Percentiles rank a stretch among this genome's conserved stretches.
Conservation (phyloP, 2,329 filamentous ascomycete species). For the Myrmaecium sp. region DNA sequence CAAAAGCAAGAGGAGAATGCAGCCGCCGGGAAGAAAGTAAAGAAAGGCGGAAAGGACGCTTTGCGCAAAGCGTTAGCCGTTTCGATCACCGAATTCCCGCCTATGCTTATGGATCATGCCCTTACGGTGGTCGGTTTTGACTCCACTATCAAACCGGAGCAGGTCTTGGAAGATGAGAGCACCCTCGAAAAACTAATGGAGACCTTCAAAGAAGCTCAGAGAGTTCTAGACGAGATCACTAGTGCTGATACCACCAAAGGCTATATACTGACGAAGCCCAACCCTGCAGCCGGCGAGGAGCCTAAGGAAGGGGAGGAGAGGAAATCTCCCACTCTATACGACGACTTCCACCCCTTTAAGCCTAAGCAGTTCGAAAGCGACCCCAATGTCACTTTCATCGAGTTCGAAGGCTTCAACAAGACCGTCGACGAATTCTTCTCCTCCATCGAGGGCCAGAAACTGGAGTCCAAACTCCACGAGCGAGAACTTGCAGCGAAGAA, state of each 20-base stretch:
- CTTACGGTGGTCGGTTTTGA: constrained; percentile 57
- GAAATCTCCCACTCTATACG: constrained; percentile 45
- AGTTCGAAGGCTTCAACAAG: constrained; percentile 75
- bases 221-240: constrained; percentile 52
- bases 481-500: constrained; percentile 64
- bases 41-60: constrained; percentile 53
- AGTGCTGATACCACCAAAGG: constrained; percentile 51
- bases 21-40: constrained; percentile 42
- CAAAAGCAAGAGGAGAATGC: constrained; percentile 37
- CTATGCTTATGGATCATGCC: constrained; percentile 73
- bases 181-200: constrained; percentile 50
- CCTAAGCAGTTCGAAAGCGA: constrained; percentile 64
- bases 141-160: constrained; percentile 45
- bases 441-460: constrained; percentile 81
- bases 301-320: constrained; percentile 13
- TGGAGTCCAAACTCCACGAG: constrained; percentile 70
- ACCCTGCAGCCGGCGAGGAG: constrained; percentile 13
- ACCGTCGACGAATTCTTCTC: constrained; percentile 96
- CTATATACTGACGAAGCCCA: constrained; percentile 67
- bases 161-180: constrained; percentile 49
- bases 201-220: constrained; percentile 53
- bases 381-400: constrained; percentile 47
- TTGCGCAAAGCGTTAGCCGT: constrained; percentile 66
- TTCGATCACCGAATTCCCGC: constrained; percentile 77
- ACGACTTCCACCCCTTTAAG: constrained; percentile 89